phyloP scores from a whole-genome alignment of 805 yeast genomes.

The Nakazawaea peltata region DNA sequence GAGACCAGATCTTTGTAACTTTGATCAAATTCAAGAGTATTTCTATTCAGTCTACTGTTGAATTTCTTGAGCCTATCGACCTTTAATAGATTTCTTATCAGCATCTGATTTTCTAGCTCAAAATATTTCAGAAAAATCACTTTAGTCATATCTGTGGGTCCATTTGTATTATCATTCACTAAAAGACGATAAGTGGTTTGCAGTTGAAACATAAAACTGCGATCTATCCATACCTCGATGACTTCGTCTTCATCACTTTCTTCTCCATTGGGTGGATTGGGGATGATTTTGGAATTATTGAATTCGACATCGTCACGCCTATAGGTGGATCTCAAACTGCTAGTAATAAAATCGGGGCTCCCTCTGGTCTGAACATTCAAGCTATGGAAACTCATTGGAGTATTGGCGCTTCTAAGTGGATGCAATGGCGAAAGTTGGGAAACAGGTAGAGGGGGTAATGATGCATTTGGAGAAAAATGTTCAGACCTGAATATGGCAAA shows the following conservation, averaged over 20 bases:
- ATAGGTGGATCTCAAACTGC: slow-evolving; percentile 6
- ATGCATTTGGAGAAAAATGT: neutral
- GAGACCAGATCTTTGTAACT: slow-evolving; percentile 12
- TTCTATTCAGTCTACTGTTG: neutral
- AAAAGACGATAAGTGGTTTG: slow-evolving; percentile 17
- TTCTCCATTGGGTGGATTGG: too few species aligned
- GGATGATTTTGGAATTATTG: too few species aligned
- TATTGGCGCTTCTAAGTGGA: too few species aligned
- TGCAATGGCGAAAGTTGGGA: too few species aligned
- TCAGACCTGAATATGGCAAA: slow-evolving; percentile 15
- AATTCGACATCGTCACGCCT: too few species aligned
- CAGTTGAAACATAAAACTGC: slow-evolving; percentile 22
- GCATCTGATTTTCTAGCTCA: slow-evolving; percentile 2
- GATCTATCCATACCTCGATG: slow-evolving; percentile 25
- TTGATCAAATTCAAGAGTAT: neutral
- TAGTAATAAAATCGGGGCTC: too few species aligned
- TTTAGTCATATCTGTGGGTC: slow-evolving; percentile 15
- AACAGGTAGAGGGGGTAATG: too few species aligned
- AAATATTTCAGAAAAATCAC: slow-evolving; percentile 17
- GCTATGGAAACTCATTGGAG: too few species aligned
- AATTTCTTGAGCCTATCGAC: too few species aligned
- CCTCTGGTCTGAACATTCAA: too few species aligned
- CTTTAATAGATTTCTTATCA: too few species aligned
- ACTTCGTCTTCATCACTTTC: slow-evolving; percentile 5
- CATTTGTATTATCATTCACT: slow-evolving; percentile 15